Evolutionary conservation across 495 filamentous ascomycete species (phyloP), one percentile per base, ranked within the genome.

Genomic region (Bathelium albidoporum): DNA sequence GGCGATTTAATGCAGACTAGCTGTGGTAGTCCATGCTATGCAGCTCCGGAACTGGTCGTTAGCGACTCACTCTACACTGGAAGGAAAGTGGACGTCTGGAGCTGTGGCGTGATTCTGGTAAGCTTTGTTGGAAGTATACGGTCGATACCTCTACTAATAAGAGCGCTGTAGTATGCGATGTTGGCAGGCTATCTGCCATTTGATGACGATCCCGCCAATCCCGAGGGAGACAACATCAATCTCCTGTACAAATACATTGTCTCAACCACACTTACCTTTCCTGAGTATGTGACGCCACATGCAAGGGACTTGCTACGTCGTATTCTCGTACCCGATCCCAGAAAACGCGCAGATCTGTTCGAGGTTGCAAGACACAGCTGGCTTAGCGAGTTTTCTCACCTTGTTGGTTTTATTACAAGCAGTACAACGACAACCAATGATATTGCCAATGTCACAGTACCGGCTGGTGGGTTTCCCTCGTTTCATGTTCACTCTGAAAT

Each of bases 221-320:
- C 94, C 3, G 94, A 99, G 76, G 94, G 94, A 52, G 94, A 99
- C 68, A 99, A 99, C 71, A 99, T 99, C 79, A 99, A 97, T 74
- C 80, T 97, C 4, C 81, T 99, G 59, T 99, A 99, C 80, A 97
- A 96, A 77, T 99, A 99, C 77, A 99, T 99, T 67, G 91, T 96
- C 62, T 95, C 91, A 44, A 97, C 94, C 4, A 90, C 93, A 58
- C 84, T 99, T 44, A 97, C 94, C 3, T 98, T 98, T 73, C 94
- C 94, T 43, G 94, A 98, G 86, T 97, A 98, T 74, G 94, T 99
- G 49, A 96, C 94, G 14, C 94, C 95, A 5, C 95, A 99, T 75
- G 93, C 94, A 22, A 84, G 94, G 62, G 94, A 99, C 75, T 81
- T 99, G 0, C 77, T 99, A 32, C 83, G 92, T 63, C 84, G 95